Conservation (phyloP, 371 early-diverging fungal genomes). For the Mortierella sp. region DNA sequence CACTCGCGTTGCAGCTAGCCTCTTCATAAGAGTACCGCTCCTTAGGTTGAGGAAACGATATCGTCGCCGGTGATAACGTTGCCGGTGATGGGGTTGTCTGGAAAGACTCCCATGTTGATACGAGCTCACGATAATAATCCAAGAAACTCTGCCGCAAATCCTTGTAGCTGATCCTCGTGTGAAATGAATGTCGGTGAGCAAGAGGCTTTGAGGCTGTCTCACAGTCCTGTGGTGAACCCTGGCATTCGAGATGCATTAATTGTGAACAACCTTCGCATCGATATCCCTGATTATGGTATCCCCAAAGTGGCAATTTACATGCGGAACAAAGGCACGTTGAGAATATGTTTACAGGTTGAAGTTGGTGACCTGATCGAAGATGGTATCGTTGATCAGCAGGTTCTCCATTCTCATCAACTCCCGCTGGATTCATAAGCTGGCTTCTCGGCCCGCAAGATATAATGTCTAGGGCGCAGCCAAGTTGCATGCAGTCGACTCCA, state of each 20-base stretch:
- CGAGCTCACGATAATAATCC: slow-evolving; percentile 22
- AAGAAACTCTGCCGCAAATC: slow-evolving; percentile 39
- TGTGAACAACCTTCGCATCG: slow-evolving; percentile 64
- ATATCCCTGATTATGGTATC: slow-evolving; percentile 67
- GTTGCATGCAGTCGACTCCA: slow-evolving; percentile 36
- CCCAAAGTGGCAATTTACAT: slow-evolving; percentile 70
- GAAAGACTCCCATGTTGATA: slow-evolving; percentile 16
- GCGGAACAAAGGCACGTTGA: slow-evolving; percentile 66
- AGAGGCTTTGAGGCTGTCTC: slow-evolving; percentile 6
- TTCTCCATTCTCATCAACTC: slow-evolving; percentile 8
- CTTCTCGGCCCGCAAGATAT: slow-evolving; percentile 20
- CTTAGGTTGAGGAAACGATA: slow-evolving; percentile 8
- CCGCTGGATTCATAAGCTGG: slow-evolving; percentile 37
- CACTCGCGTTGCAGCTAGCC: slow-evolving; percentile 41
- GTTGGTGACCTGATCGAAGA: slow-evolving; percentile 58
- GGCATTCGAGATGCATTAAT: slow-evolving; percentile 65
- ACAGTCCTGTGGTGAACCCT: slow-evolving; percentile 13
- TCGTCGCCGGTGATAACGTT: slow-evolving; percentile 10
- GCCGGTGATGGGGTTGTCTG: slow-evolving; percentile 6
- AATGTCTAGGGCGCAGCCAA: slow-evolving; percentile 28
- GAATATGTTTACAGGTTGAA: slow-evolving; percentile 67
- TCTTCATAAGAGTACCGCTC: slow-evolving; percentile 47
- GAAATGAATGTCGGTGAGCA: slow-evolving; percentile 13
- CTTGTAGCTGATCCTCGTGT: slow-evolving; percentile 18
- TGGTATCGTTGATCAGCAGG: slow-evolving; percentile 15